These are phyloP conservation scores for Psidium friedrichsthalianum DNA, from an alignment of 345 rosid genomes.

Conservation along the genomic window DNA sequence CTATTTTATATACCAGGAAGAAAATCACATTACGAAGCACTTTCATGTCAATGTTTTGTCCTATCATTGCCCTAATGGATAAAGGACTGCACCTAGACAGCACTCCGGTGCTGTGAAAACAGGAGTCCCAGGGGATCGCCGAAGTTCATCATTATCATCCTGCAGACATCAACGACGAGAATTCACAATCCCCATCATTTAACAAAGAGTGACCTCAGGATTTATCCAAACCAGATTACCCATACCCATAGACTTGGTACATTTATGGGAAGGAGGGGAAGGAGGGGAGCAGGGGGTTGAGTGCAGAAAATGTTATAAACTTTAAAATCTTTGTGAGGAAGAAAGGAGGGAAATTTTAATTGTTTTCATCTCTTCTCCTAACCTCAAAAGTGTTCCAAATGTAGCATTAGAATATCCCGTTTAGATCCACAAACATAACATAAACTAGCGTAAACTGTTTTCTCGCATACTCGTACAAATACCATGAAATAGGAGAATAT, in stretches of 20 bases:
- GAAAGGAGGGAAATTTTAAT: not conserved
- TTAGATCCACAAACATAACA: not conserved
- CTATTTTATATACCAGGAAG: constrained; percentile 24
- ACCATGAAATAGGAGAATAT: not conserved
- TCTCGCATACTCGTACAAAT: not conserved
- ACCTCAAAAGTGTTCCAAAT: not conserved
- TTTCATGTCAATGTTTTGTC: not conserved
- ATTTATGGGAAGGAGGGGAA: not conserved
- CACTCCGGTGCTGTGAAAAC: constrained; percentile 99
- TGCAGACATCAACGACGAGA: not conserved
- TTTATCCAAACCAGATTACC: not conserved
- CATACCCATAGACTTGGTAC: not conserved
- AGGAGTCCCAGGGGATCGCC: constrained; percentile 98
- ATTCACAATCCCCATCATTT: not conserved
- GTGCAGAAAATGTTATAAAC: not conserved
- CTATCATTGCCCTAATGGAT: not conserved
- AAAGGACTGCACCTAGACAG: constrained; percentile 55
- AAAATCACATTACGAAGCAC: not conserved
- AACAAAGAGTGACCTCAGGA: not conserved
- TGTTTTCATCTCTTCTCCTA: not conserved
- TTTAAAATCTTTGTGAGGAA: not conserved
- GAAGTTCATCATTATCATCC: constrained; percentile 95
- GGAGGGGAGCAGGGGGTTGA: not conserved
- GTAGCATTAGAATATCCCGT: not conserved
- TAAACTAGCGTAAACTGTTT: not conserved